A percentile compares a stretch with the other conserved stretches of the same genome.
Evolutionary conservation across 2,329 filamentous ascomycete species (phyloP).

Genomic region (Phaeophleospora eucalypticola): DNA sequence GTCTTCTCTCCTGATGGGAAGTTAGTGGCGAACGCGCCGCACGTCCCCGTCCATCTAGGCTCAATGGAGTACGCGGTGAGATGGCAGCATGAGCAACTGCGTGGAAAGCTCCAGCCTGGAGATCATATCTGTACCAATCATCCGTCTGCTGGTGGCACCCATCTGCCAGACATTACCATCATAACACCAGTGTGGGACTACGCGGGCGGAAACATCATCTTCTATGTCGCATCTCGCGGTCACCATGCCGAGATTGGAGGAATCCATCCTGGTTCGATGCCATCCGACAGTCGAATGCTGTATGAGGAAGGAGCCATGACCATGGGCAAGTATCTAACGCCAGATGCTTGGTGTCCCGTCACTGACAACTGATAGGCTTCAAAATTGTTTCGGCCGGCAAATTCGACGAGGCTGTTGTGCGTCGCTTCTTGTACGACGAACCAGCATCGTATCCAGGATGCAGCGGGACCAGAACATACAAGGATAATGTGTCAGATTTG

Average conservation of each 20-base stretch:
- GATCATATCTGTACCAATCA: conserved; percentile 42
- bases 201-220: conserved; percentile 30
- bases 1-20: conserved; percentile 41
- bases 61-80: conserved; percentile 43
- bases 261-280: conserved; percentile 41
- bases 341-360: background rate
- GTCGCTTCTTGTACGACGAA: conserved; percentile 56
- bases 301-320: conserved; percentile 46
- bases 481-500: conserved; percentile 36
- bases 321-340: conserved; percentile 16
- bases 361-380: conserved; percentile 1
- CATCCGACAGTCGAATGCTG: conserved; percentile 39
- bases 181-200: conserved; percentile 38
- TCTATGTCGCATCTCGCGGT: conserved; percentile 39
- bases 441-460: conserved; percentile 53
- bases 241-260: conserved; percentile 42
- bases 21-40: conserved; percentile 42
- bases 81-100: conserved; percentile 37
- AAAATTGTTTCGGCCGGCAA: conserved; percentile 25
- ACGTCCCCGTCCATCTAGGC: conserved; percentile 42
- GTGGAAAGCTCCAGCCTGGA: conserved; percentile 33
- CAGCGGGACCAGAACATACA: conserved; percentile 30
- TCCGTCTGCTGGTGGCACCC: conserved; percentile 38
- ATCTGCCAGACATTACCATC: conserved; percentile 42
- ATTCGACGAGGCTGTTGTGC: conserved; percentile 35